A percentile compares a stretch with the other conserved stretches of the same genome.
Conservation (phyloP, 2,329 filamentous ascomycete genomes). For the Balansia obtecta region DNA sequence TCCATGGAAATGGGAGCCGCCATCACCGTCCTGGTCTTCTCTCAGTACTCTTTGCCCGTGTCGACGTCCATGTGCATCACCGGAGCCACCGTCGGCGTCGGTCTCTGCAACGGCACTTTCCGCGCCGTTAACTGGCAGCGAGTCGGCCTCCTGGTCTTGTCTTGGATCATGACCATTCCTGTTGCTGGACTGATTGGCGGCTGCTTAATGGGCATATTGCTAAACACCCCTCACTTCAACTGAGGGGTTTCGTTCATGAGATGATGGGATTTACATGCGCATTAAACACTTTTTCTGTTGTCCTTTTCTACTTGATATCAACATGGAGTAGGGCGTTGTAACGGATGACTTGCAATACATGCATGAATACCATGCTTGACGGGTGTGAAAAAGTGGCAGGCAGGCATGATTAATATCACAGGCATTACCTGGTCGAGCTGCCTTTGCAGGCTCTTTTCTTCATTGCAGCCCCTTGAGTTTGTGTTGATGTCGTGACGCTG, state of each 20-base stretch:
- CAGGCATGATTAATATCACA: no score
- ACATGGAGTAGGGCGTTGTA: neutral
- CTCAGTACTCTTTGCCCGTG: constrained; percentile 62
- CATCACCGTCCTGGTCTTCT: constrained; percentile 65
- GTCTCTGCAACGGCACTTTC: constrained; percentile 60
- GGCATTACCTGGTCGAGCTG: no score
- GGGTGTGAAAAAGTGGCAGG: no score
- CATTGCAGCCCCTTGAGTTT: no score
- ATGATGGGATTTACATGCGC: no score
- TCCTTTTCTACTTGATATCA: neutral
- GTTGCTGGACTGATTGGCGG: constrained; percentile 29
- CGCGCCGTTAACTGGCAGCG: constrained; percentile 68
- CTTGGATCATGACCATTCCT: constrained; percentile 40
- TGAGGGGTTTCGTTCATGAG: neutral
- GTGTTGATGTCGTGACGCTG: no score
- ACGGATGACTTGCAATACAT: no score
- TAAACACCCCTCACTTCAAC: constrained; percentile 27
- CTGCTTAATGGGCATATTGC: constrained; percentile 25
- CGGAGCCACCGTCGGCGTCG: constrained; percentile 65
- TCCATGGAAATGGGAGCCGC: constrained; percentile 75
- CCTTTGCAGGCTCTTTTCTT: no score
- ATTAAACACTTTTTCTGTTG: no score
- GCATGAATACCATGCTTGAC: no score
- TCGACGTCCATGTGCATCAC: constrained; percentile 74
- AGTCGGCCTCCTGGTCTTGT: constrained; percentile 52